phyloP scores from a whole-genome alignment of 805 yeast species.

The Hanseniaspora opuntiae region DNA sequence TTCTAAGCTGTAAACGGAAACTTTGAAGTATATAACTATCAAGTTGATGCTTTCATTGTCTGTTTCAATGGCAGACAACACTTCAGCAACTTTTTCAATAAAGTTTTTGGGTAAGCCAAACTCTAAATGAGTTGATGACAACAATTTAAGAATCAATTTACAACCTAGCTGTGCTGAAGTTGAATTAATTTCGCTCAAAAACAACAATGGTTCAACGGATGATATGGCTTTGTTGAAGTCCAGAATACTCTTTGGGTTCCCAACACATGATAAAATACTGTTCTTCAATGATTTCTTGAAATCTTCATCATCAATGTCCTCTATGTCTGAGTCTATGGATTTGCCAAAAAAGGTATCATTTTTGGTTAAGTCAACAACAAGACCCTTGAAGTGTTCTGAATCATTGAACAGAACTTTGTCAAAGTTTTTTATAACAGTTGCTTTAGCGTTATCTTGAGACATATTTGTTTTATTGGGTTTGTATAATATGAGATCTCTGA shows the following conservation, averaged over 20 bases:
- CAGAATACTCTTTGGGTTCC: not conserved
- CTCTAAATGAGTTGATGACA: not conserved
- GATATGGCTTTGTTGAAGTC: conserved; percentile 8
- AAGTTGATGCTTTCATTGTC: conserved; percentile 4
- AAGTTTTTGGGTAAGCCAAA: conserved; percentile 4
- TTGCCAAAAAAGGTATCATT: conserved; percentile 1
- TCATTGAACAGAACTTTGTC: conserved; percentile 7
- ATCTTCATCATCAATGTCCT: not conserved
- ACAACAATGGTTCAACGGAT: conserved; percentile 1
- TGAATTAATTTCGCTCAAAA: not conserved
- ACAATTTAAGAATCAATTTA: not conserved
- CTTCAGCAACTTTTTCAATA: not conserved
- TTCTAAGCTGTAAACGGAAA: not conserved
- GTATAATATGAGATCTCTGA: not conserved
- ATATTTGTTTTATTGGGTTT: not conserved
- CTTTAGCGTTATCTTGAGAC: not conserved
- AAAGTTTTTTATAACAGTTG: conserved; percentile 1
- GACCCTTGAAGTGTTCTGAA: conserved; percentile 8
- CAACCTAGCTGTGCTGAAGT: not conserved
- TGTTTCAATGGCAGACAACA: not conserved
- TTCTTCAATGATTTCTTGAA: not conserved
- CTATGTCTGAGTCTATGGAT: not conserved
- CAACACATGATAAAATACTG: not conserved
- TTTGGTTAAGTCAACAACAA: not conserved
- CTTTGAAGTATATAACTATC: conserved; percentile 1